A percentile compares a stretch with the other conserved stretches of the same genome.
Evolutionary conservation across 352 stramenopile genomes (phyloP).

Genomic region (Pythium coloratum): DNA sequence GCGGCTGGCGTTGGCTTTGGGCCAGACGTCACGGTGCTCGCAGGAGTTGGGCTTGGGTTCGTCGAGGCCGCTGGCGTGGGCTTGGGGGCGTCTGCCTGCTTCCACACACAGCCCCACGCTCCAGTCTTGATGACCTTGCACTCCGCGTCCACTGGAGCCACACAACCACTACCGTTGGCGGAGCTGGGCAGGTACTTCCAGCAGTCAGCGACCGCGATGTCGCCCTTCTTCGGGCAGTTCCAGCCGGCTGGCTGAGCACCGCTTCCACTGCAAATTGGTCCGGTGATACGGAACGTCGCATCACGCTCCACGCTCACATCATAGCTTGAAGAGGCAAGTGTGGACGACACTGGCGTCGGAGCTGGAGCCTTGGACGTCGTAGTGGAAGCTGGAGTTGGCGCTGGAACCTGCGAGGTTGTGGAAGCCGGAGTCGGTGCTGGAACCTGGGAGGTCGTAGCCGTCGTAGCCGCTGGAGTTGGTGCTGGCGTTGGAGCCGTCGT

Average conservation of each 20-base stretch:
- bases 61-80: constrained; percentile 13
- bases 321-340: background rate
- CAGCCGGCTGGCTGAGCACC: constrained; percentile 35
- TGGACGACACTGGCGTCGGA: background rate
- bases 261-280: constrained; percentile 58
- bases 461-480: no score
- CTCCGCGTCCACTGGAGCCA: constrained; percentile 44
- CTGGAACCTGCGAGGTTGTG: no score
- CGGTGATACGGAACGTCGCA: constrained; percentile 69
- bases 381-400: no score
- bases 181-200: constrained; percentile 53
- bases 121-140: constrained; percentile 60
- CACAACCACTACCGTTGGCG: constrained; percentile 38
- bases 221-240: constrained; percentile 56
- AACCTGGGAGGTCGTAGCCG: no score
- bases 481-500: no score
- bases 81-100: constrained; percentile 2
- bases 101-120: constrained; percentile 62
- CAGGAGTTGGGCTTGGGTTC: background rate
- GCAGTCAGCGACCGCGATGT: constrained; percentile 53
- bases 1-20: no score
- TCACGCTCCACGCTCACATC: constrained; percentile 65
- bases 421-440: no score
- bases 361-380: background rate
- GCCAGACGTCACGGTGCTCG: no score